Evolutionary conservation across 2,329 filamentous ascomycete species (phyloP), one percentile per base, ranked within the genome.

Genomic region (Cladobotryum protrusum): DNA sequence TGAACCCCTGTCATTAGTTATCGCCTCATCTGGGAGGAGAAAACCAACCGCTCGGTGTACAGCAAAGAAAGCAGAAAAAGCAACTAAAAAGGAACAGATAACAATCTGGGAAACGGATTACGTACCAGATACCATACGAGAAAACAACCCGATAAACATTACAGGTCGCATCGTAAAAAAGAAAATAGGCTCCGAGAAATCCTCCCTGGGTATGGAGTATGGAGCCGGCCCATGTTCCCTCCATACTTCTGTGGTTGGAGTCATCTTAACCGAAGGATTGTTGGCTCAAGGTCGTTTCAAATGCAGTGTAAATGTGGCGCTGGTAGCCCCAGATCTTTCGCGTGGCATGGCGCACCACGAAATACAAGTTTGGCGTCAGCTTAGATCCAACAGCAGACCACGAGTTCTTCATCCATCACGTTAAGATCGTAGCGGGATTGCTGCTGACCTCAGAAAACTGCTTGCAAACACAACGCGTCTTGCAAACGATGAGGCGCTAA

Each of bases 241-340:
- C 6, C 24, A 29, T 24, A 24, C 11, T 6, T 29, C 11, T 29
- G 11, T 9, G 2, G 24, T 29, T 29, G 24, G 24, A 9, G 24
- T 8, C 24, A 29, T 29, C 24, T 8, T 29, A 29, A 29, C 24
- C 24, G 24, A 29, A 29, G 24, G 24, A 29, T 29, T 37, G 37
- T 17, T 43, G 20, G 20, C 7, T n/a, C 15, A 40, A 17, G 18
- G 20, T 29, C n/a, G 45, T 5, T 39, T 20, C 24, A 29, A 29
- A 29, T 29, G 24, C 24, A 29, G 11, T 29, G 24, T 29, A 34
- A 37, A 41, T 44, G 53, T 56, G 55, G 52, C 55, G 53, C 40
- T 54, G 36, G 49, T 56, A 51, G 54, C 47, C 32, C 43, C 50
- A 51, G 53, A 55, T 52, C 44, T 29, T 45, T 57, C 55, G 55